Percentiles rank a stretch among this genome's conserved stretches.
Evolutionary conservation across 2,329 filamentous ascomycete species (phyloP).

Genomic region (Neurospora sp.): DNA sequence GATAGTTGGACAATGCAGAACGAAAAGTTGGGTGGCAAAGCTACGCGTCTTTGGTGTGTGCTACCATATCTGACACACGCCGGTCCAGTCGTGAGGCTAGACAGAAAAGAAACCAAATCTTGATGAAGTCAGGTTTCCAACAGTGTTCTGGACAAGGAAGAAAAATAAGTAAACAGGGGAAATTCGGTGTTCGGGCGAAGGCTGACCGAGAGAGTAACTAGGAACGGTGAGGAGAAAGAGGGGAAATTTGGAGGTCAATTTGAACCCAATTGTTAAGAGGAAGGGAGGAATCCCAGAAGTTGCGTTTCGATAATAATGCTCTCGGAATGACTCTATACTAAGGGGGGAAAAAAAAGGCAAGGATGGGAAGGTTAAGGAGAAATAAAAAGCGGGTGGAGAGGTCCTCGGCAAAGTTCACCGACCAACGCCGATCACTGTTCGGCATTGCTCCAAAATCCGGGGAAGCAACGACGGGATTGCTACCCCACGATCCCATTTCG

Average conservation of each 20-base stretch:
- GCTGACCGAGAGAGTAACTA: background rate
- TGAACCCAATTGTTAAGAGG: background rate
- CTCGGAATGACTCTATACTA: background rate
- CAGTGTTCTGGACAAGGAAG: no score
- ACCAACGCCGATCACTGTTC: background rate
- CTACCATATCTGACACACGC: background rate
- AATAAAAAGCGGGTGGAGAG: background rate
- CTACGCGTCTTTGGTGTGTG: background rate
- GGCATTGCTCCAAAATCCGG: background rate
- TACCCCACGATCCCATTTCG: background rate
- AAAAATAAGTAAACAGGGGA: background rate
- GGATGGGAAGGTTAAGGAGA: background rate
- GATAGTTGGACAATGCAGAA: background rate
- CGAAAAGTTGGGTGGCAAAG: background rate
- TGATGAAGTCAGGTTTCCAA: background rate
- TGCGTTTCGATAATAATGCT: background rate
- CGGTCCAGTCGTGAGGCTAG: background rate
- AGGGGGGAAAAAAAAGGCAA: background rate
- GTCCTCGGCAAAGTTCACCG: background rate
- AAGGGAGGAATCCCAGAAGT: background rate
- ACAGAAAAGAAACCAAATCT: background rate
- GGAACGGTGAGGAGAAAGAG: background rate
- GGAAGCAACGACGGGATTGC: background rate
- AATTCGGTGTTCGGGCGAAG: background rate
- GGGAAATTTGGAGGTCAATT: background rate